A percentile compares a stretch with the other conserved stretches of the same genome.
Conservation (phyloP, 2,329 filamentous ascomycete genomes). For the Aspergillus fijiensis region DNA sequence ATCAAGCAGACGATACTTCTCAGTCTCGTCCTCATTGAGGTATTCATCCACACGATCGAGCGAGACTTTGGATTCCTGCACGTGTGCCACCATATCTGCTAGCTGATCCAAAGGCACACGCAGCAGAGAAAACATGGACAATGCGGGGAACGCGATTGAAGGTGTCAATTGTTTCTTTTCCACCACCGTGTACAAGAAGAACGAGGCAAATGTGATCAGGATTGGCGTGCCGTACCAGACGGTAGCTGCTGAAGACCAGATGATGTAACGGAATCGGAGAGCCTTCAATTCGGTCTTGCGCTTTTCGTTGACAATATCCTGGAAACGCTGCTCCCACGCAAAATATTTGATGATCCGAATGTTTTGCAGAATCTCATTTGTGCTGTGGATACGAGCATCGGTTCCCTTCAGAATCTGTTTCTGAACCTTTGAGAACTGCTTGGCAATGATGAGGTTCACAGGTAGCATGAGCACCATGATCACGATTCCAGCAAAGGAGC, state of each 20-base stretch:
- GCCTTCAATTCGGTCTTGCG: conserved; percentile 73
- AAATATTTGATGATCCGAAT: conserved; percentile 99
- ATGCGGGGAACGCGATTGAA: conserved; percentile 90
- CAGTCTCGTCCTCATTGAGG: conserved; percentile 87
- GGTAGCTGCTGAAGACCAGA: conserved; percentile 89
- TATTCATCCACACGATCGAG: conserved; percentile 96
- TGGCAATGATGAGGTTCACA: conserved; percentile 84
- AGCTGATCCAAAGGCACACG: conserved; percentile 92
- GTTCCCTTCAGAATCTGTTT: conserved; percentile 90
- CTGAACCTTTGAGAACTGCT: conserved; percentile 80
- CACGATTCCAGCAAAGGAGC: conserved; percentile 87
- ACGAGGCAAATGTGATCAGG: conserved; percentile 93
- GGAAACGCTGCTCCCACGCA: conserved; percentile 93
- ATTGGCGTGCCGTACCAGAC: conserved; percentile 96
- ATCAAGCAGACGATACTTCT: conserved; percentile 85
- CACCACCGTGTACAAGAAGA: conserved; percentile 85
- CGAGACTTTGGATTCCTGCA: conserved; percentile 95
- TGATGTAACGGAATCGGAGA: conserved; percentile 76
- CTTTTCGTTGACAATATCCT: conserved; percentile 84
- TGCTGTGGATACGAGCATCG: conserved; percentile 92
- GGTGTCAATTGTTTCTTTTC: conserved; percentile 88
- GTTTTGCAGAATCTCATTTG: conserved; percentile 95
- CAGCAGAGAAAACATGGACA: conserved; percentile 92
- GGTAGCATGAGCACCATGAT: conserved; percentile 88
- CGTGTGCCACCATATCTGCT: conserved; percentile 97